phyloP scores from a whole-genome alignment of 768 basidiomycete species.

The Podaxis sp. region DNA sequence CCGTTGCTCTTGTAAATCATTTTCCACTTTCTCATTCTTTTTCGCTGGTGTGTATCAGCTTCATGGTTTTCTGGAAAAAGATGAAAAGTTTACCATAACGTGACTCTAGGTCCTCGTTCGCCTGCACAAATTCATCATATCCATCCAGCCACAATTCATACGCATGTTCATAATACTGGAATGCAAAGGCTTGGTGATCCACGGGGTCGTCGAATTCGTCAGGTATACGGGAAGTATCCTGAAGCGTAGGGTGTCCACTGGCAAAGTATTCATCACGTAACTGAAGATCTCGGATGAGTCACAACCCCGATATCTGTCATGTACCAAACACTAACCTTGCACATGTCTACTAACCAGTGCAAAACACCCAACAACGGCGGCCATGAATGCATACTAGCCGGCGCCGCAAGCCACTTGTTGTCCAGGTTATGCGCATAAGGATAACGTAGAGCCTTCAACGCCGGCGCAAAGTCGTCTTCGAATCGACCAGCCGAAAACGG shows the following conservation, averaged over 20 bases:
- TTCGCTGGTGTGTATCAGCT: slow-evolving; percentile 43
- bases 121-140: slow-evolving; percentile 67
- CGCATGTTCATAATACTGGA: slow-evolving; percentile 67
- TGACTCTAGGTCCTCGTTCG: slow-evolving; percentile 68
- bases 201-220: slow-evolving; percentile 75
- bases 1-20: slow-evolving; percentile 60
- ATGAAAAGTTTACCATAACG: slow-evolving; percentile 61
- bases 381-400: slow-evolving; percentile 93
- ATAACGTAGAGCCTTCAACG: slow-evolving; percentile 77
- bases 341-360: slow-evolving; percentile 89
- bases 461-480: slow-evolving; percentile 82
- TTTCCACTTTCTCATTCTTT: slow-evolving; percentile 68
- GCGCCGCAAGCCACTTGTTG: slow-evolving; percentile 83
- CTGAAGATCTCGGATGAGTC: slow-evolving; percentile 25
- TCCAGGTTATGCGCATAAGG: slow-evolving; percentile 80
- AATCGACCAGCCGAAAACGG: slow-evolving; percentile 46
- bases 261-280: slow-evolving; percentile 48
- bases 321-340: slow-evolving; percentile 58
- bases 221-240: slow-evolving; percentile 57
- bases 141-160: slow-evolving; percentile 70
- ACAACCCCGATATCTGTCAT: not conserved
- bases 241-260: slow-evolving; percentile 68
- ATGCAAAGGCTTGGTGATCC: slow-evolving; percentile 77
- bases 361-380: slow-evolving; percentile 82
- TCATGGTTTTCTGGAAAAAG: not conserved